Percentiles rank a stretch among this genome's conserved stretches.
phyloP scores from a whole-genome alignment of 2,329 filamentous ascomycete genomes.

The Curvularia eragrostidis region DNA sequence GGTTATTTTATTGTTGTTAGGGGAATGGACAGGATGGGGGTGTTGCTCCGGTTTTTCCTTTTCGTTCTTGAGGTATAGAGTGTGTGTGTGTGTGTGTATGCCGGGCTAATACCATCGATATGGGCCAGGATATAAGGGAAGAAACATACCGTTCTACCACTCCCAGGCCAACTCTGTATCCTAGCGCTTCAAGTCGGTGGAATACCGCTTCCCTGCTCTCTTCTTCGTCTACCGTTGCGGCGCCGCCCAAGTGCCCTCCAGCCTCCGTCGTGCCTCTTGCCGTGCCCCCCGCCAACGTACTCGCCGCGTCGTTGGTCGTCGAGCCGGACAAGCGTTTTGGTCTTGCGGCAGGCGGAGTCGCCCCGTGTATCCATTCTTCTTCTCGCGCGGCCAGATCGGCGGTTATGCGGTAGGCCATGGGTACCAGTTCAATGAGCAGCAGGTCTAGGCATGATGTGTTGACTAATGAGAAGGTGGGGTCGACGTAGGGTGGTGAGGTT shows the following conservation, averaged over 20 bases:
- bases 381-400: constrained; percentile 69
- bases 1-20: neutral
- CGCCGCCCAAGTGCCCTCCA: neutral
- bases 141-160: constrained; percentile 80
- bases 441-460: constrained; percentile 89
- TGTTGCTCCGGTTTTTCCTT: too few species aligned
- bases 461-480: constrained; percentile 78
- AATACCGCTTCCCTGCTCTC: constrained; percentile 86
- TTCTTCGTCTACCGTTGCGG: constrained; percentile 68
- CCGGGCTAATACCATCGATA: neutral
- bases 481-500: constrained; percentile 57
- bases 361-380: constrained; percentile 47
- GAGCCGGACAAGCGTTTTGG: constrained; percentile 25
- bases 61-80: too few species aligned
- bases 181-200: constrained; percentile 80
- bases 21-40: neutral
- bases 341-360: constrained; percentile 9
- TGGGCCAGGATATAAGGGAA: neutral
- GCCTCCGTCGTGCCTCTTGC: constrained; percentile 22
- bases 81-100: too few species aligned
- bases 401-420: constrained; percentile 86
- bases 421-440: constrained; percentile 94
- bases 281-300: constrained; percentile 33
- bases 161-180: constrained; percentile 91
- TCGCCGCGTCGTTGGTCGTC: constrained; percentile 34